These are phyloP conservation scores for Plasmodium malariae DNA, from an alignment of 169 alveolate species.

Conservation along the genomic window DNA sequence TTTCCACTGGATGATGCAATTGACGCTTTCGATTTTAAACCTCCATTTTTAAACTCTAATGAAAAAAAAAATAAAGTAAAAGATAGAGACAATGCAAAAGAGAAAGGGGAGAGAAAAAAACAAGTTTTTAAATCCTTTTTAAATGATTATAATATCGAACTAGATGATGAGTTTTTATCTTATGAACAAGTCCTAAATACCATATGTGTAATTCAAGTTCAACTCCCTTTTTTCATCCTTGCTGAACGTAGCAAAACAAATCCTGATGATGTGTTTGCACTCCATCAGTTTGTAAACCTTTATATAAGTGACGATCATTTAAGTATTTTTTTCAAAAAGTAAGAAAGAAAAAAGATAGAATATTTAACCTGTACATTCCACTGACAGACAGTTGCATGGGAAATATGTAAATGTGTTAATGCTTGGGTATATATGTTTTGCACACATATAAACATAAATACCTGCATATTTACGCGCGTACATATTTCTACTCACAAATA, in stretches of 20 bases:
- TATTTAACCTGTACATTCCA: neutral
- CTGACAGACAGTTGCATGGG: too few species aligned
- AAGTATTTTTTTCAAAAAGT: conserved; percentile 63
- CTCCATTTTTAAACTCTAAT: conserved; percentile 37
- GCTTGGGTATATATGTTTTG: too few species aligned
- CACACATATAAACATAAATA: too few species aligned
- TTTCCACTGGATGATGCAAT: conserved; percentile 43
- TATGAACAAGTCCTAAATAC: conserved; percentile 58
- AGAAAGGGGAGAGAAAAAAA: neutral
- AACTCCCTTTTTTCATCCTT: conserved; percentile 57
- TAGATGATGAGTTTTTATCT: conserved; percentile 74
- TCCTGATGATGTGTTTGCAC: neutral
- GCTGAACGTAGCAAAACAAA: conserved; percentile 23
- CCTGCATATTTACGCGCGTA: too few species aligned
- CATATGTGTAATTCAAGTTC: conserved; percentile 71
- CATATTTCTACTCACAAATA: too few species aligned
- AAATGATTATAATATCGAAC: conserved; percentile 70
- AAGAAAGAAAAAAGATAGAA: neutral
- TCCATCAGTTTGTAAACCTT: conserved; percentile 26
- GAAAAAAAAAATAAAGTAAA: conserved; percentile 16
- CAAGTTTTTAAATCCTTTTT: conserved; percentile 57
- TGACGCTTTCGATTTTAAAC: conserved; percentile 65
- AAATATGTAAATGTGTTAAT: too few species aligned
- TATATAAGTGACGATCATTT: conserved; percentile 64
- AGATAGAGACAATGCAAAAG: too few species aligned